Conservation (phyloP, 139 green algal genomes). For the Chlorella sp. region DNA sequence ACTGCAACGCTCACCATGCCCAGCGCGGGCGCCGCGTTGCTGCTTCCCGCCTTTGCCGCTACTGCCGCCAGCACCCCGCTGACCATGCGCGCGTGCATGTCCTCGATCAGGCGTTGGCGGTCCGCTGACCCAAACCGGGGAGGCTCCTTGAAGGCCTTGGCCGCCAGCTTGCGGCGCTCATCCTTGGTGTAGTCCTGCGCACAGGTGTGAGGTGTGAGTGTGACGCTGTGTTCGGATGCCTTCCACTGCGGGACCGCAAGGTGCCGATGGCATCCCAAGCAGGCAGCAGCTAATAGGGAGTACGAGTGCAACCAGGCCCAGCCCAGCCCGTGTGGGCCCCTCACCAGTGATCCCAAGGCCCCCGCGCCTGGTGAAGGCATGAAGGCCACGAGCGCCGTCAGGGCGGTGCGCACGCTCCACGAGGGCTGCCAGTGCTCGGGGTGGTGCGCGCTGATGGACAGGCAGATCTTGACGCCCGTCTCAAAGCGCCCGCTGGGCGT, state of each 20-base stretch:
- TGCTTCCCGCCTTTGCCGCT: not conserved
- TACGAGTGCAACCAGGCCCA: not conserved
- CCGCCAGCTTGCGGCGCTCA: constrained; percentile 63
- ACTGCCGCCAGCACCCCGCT: constrained; percentile 13
- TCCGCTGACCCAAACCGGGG: constrained; percentile 64
- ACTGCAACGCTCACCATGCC: not conserved
- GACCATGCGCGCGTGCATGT: constrained; percentile 75
- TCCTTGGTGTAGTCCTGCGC: constrained; percentile 75
- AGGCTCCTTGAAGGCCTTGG: constrained; percentile 37
- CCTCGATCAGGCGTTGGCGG: constrained; percentile 64
- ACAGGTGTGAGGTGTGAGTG: not conserved
- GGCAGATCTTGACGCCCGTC: constrained; percentile 80
- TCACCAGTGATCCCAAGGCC: constrained; percentile 80
- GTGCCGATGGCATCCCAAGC: not conserved
- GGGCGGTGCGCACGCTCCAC: constrained; percentile 90
- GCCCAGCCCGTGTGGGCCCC: not conserved
- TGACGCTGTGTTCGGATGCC: not conserved
- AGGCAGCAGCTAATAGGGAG: not conserved
- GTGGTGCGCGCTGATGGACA: constrained; percentile 94
- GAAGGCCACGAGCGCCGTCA: constrained; percentile 92
- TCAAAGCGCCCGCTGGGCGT: constrained; percentile 92
- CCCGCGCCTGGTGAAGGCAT: constrained; percentile 87
- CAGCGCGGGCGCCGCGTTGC: not conserved
- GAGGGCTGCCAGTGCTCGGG: constrained; percentile 98
- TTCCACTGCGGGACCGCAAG: not conserved